Base-by-base conservation (phyloP, 2,329 filamentous ascomycete species). In the Chalaropsis ovoidea region DNA sequence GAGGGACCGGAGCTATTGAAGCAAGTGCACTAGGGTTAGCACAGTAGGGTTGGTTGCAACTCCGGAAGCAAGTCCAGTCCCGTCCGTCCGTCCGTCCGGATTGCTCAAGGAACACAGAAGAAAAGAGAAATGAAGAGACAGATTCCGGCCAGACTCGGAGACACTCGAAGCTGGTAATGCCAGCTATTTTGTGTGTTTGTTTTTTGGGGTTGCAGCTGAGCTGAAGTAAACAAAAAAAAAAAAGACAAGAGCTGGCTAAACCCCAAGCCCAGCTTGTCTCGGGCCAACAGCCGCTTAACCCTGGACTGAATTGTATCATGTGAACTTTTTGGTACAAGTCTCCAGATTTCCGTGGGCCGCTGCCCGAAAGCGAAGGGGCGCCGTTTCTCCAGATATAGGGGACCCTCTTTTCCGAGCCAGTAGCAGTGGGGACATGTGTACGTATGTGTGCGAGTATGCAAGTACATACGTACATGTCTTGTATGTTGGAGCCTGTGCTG, bases 1-100 rank as follows among this genome's bases (percentile, higher is more conserved):
- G 27, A 27, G 39, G 4, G 31, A 22, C 22, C 35, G 35, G 35
- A 31, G 31, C 31, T 31, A 3, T 6, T 31, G 31, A 31, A 31
- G 31, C 31, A 31, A 31, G 31, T 31, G 6, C 6, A 6, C 31
- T 62, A 62, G 61, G 61, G 61, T 62, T 62, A n/a, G 15, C 24
- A 1, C 27, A 10, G 5, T 47, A 47, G 43, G 43, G 24, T 39
- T 61, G 0, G 24, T 39, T 61, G 0, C 19, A 42, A 61, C 11
- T 13, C n/a, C 17, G 54, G 19, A 52, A 52, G 47, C 24, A 11
- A 13, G 10, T 1, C 19, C 4, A 27, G 54, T 49, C 43, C 61
- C 61, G 15, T 62, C 61, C 19, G 43, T 62, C 61, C 61, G 15
- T 62, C 61, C 19, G 43, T 62, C 61, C 61, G 61, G 43, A 49